Evolutionary conservation across 768 basidiomycete genomes (phyloP), one percentile per base, ranked within the genome.

Genomic region (Cantharellus anzutake): DNA sequence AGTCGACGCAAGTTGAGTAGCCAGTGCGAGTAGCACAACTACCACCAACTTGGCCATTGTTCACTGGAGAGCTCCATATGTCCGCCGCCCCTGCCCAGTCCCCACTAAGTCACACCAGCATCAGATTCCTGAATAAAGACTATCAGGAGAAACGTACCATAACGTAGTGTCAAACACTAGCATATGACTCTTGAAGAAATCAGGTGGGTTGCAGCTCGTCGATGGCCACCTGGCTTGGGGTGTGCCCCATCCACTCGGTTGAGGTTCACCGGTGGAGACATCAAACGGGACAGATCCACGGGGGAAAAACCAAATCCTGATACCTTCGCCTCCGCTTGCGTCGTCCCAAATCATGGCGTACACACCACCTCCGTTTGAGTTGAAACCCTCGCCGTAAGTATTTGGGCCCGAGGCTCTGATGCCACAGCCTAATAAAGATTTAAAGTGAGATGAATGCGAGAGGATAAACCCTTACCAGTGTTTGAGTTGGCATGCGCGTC

Each of bases 21-120:
- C 89, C 90, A 7, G 92, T 97, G 64, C 78, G 76, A 64, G 81
- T 73, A 14, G 87, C 86, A 66, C 92, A 97, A 69, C 85, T 90
- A 29, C 20, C 20, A 68, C 84, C 78, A 16, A 80, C 80, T 72
- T 93, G 91, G 57, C 91, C 91, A 16, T 70, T 70, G 59, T 86
- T 86, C 58, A 83, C 76, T 39, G 87, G 87, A 56, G 82, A 71
- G 20, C 20, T 29, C 92, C 92, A 97, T 20, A 80, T 84, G 53
- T 72, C 73, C 4, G 60, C 41, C 5, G 50, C 51, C 53, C 82
- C 80, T 5, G 91, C 90, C 92, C 91, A 97, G 64, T 93, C 88
- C 60, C 91, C 91, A 65, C 87, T 29, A 29, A 29, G 20, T 29
- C 20, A 29, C 20, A 29, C 20, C 20, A 29, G 20, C 20, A 29